These are phyloP conservation scores for Fusarium guadeloupense DNA, from an alignment of 2,329 filamentous ascomycete genomes.

Conservation along the genomic window DNA sequence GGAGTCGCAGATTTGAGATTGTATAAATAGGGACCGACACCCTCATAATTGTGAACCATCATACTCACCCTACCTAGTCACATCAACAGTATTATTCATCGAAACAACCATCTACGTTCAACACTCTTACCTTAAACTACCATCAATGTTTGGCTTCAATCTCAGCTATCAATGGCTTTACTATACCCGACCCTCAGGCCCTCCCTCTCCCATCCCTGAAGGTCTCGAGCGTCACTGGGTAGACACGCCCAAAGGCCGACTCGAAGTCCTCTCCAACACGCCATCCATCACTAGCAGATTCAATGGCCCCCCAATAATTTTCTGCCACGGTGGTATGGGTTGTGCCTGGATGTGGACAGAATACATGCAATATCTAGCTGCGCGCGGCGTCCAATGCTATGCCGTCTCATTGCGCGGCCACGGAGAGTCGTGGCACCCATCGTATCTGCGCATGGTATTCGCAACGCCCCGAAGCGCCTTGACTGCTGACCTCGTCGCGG, in stretches of 20 bases:
- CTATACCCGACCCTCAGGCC: slow-evolving; percentile 38
- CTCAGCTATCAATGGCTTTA: slow-evolving; percentile 42
- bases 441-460: slow-evolving; percentile 59
- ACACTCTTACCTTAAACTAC: not conserved
- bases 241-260: slow-evolving; percentile 53
- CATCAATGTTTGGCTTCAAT: slow-evolving; percentile 40
- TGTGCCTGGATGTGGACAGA: slow-evolving; percentile 61
- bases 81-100: not conserved
- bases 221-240: slow-evolving; percentile 57
- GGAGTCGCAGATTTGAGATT: not conserved
- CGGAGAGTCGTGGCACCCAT: slow-evolving; percentile 61
- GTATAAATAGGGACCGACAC: slow-evolving; percentile 12
- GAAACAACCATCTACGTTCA: not conserved
- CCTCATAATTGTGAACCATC: not conserved
- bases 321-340: slow-evolving; percentile 65
- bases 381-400: slow-evolving; percentile 58
- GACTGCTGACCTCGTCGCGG: slow-evolving; percentile 56
- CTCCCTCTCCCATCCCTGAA: slow-evolving; percentile 43
- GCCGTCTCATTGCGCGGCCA: slow-evolving; percentile 63
- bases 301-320: slow-evolving; percentile 54
- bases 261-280: slow-evolving; percentile 60
- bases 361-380: slow-evolving; percentile 60
- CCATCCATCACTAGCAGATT: slow-evolving; percentile 35
- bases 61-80: not conserved
- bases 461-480: slow-evolving; percentile 54